A percentile compares a stretch with the other conserved stretches of the same genome.
phyloP scores from a whole-genome alignment of 768 basidiomycete genomes.

The Mycena galopus region DNA sequence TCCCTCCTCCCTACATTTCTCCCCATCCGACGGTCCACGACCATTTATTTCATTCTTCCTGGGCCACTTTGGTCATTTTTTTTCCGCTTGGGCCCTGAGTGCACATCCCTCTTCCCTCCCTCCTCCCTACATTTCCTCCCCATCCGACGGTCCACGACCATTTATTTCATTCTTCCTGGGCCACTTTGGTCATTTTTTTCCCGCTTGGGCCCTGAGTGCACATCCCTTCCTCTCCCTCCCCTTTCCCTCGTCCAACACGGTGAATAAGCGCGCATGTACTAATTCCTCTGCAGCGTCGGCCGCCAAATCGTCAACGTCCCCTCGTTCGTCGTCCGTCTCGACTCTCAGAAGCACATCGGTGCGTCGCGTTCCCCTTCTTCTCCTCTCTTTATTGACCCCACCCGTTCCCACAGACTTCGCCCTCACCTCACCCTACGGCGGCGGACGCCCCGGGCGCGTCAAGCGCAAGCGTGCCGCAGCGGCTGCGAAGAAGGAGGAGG shows the following conservation, averaged over 20 bases:
- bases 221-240: background rate
- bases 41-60: no score
- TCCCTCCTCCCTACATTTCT: no score
- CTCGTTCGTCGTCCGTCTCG: constrained; percentile 98
- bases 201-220: no score
- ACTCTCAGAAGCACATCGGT: constrained; percentile 99
- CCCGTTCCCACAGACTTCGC: background rate
- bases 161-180: no score
- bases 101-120: no score
- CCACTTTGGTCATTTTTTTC: no score
- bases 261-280: background rate
- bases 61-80: no score
- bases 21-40: no score
- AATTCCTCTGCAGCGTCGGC: constrained; percentile 75
- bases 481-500: constrained; percentile 92
- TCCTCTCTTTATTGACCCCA: background rate
- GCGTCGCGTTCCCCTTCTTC: background rate
- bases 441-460: constrained; percentile 93
- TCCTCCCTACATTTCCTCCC: no score
- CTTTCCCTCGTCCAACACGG: no score
- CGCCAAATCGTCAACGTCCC: constrained; percentile 99
- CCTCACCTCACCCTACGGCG: constrained; percentile 95
- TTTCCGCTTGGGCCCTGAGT: no score
- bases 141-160: no score
- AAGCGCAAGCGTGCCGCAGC: constrained; percentile 98